Evolutionary conservation across 1,139 yeast species (phyloP), one percentile per base, ranked within the genome.

Genomic region (Hyphopichia burtonii): DNA sequence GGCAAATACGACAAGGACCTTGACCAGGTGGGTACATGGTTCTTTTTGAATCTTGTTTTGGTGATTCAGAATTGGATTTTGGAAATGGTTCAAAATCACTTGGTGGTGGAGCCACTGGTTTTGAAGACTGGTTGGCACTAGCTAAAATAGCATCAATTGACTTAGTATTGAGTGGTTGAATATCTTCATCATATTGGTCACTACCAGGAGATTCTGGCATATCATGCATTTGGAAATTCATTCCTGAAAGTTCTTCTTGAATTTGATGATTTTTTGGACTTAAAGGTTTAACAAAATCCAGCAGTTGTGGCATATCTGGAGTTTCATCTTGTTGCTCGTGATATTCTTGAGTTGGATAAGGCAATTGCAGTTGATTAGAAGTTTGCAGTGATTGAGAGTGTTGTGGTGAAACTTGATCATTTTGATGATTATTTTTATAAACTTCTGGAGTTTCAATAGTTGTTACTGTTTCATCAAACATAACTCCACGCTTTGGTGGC

Each of bases 1-100:
- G 57, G 67, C 99, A 91, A 31, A 67, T 55, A 46, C 93, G 76
- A 56, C 93, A 86, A 11, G 90, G 90, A 0, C 93, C 93, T 46
- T 77, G 66, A 0, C 93, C 93, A 2, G 90, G 79, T 8, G 78
- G 71, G 47, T 66, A 65, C 43, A 62, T 66, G 49, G 44, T 25
- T 16, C 34, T 40, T 34, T 32, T 25, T 36, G 38, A n/a, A 31
- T 19, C 15, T 9, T 27, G 27, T 9, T 10, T 14, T 22, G 32
- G 31, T 11, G 40, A 32, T 18, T 7, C 31, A 3, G 41, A 30
- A 14, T 15, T 20, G 12, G 49, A 41, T 20, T 44, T 42, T 15
- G 52, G 53, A 36, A 46, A 44, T 19, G 52, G 49, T 16, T 46
- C 44, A 28, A 48, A 44, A 31, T 41, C 49, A 14, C 23, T 20